Base-by-base conservation (phyloP, 257 asterid species). In the Ajuga chamaepitys region DNA sequence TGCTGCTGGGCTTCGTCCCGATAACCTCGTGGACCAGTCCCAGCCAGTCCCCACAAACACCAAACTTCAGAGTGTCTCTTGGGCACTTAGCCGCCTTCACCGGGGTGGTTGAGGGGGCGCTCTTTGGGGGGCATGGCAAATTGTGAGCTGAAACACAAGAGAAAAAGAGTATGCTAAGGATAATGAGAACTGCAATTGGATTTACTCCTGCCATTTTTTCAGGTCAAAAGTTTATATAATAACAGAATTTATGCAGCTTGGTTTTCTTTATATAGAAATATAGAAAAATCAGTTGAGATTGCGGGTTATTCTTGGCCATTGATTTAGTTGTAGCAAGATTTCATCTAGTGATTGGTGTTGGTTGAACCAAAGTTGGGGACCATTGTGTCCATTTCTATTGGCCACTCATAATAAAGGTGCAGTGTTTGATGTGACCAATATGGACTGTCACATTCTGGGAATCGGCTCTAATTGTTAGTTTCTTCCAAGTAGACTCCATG, bases 31-130 rank as follows among this genome's bases (percentile, higher is more conserved):
- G 94, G 37, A 91, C 86, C 2, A 88, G 51, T 17, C 96, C 96
- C 58, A 91, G 68, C 96, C 98, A 88, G 58, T 86, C 88, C 1
- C 96, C 95, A 46, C 95, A 91, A 4, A 85, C 81, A n/a, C 98
- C 96, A 5, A 91, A 85, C 76, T 88, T 85, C 4, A 91, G 85
- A 64, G 95, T 79, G 68, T 88, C 88, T 80, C 17, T 88, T 0
- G 98, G 96, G 82, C 98, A 88, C 74, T 82, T 85, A 6, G 76
- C 74, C 0, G 78, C 21, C 65, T 73, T 66, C 30, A 50, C 73
- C 0, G 84, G 80, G 5, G 78, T 11, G 0, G 81, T 14, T 16
- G 78, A 40, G 87, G 64, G 7, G 73, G 52, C 1, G 56, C 28
- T 51, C 40, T 67, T 68, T 5, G 83, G 88, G 12, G 85, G 87